Evolutionary conservation across 495 filamentous ascomycete genomes (phyloP).

Genomic region (Acidiella bohemica): DNA sequence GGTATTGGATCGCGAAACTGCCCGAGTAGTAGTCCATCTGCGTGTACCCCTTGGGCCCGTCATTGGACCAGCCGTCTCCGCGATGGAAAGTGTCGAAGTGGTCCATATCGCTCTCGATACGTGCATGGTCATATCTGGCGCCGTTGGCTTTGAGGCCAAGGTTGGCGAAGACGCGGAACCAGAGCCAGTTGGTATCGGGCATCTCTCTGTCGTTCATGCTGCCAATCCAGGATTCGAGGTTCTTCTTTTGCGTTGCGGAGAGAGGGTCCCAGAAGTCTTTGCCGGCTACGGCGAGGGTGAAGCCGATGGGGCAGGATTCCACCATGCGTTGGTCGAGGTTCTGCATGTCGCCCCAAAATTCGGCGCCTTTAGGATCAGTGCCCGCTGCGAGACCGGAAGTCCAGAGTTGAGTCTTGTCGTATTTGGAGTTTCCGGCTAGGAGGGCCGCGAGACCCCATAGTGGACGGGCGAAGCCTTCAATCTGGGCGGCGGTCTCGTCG

Average conservation of each 20-base stretch:
- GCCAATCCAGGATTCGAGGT: conserved; percentile 54
- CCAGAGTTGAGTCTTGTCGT: conserved; percentile 49
- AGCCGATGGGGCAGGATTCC: conserved; percentile 65
- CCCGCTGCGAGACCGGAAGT: conserved; percentile 53
- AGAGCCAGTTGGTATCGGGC: conserved; percentile 53
- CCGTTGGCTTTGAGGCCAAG: conserved; percentile 59
- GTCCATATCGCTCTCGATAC: conserved; percentile 58
- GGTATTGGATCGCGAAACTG: conserved; percentile 64
- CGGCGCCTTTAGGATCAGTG: conserved; percentile 48
- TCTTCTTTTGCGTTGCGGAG: conserved; percentile 41
- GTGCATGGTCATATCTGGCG: conserved; percentile 48
- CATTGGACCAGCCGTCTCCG: conserved; percentile 67
- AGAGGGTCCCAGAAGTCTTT: conserved; percentile 53
- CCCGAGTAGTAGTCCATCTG: conserved; percentile 79
- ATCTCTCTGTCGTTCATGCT: conserved; percentile 63
- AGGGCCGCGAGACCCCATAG: conserved; percentile 61
- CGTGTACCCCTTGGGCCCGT: conserved; percentile 60
- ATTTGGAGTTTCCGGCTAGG: conserved; percentile 50
- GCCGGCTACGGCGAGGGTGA: conserved; percentile 48
- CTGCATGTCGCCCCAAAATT: conserved; percentile 62
- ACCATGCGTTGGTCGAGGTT: conserved; percentile 75
- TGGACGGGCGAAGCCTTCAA: conserved; percentile 63
- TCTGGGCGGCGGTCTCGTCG: conserved; percentile 61
- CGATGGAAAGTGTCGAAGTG: conserved; percentile 70
- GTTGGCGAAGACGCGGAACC: conserved; percentile 75